Evolutionary conservation across 2,329 filamentous ascomycete genomes (phyloP).

Genomic region (Blastomyces parvus): DNA sequence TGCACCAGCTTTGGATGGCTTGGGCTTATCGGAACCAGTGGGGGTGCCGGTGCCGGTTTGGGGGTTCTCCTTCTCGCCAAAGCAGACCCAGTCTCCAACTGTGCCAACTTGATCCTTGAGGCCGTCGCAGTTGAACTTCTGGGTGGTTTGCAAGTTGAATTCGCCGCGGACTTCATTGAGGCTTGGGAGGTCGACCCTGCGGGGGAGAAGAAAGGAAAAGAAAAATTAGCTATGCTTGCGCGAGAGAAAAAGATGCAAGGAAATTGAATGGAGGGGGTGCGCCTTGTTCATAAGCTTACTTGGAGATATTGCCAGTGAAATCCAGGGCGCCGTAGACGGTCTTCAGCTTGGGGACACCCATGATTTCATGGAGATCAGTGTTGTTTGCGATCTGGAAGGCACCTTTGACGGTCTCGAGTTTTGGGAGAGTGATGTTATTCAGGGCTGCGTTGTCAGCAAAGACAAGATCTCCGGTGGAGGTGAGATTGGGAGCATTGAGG

Average conservation of each 20-base stretch:
- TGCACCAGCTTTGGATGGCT: constrained; percentile 30
- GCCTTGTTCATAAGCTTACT: constrained; percentile 47
- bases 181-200: constrained; percentile 59
- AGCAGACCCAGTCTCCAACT: constrained; percentile 39
- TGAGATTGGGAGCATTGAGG: constrained; percentile 40
- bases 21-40: constrained; percentile 18
- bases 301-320: constrained; percentile 72
- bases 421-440: constrained; percentile 66
- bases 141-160: constrained; percentile 59
- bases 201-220: background rate
- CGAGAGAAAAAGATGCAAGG: background rate
- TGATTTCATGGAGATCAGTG: constrained; percentile 57
- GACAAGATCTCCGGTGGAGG: constrained; percentile 43
- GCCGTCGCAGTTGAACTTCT: constrained; percentile 51
- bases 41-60: constrained; percentile 28
- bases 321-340: constrained; percentile 71
- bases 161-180: constrained; percentile 61
- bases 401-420: constrained; percentile 60
- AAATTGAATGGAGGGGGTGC: background rate
- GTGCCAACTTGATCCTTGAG: constrained; percentile 38
- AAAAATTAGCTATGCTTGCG: background rate
- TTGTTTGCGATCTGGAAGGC: constrained; percentile 87
- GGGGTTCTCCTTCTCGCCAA: constrained; percentile 29
- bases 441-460: constrained; percentile 49
- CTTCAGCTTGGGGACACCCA: constrained; percentile 58